Conservation (phyloP, 2,329 filamentous ascomycete species). For the Grosmannia clavigera region DNA sequence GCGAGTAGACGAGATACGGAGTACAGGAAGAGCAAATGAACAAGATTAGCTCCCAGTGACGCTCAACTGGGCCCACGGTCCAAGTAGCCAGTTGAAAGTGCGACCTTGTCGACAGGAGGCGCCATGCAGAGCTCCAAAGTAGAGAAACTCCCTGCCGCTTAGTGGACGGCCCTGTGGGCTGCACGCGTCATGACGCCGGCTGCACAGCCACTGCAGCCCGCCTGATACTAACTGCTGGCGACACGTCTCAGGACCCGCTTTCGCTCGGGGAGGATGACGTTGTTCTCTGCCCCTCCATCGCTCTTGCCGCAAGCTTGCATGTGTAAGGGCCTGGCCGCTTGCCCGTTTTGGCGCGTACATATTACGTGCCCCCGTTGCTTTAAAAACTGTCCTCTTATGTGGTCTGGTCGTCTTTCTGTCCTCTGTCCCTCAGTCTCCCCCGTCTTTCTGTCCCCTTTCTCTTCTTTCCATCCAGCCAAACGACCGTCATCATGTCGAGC, state of each 20-base stretch:
- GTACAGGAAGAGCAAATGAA: background rate
- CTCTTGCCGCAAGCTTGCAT: background rate
- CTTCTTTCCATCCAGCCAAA: background rate
- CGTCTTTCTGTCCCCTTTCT: background rate
- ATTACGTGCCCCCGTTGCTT: background rate
- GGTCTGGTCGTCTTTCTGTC: background rate
- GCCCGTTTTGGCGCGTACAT: background rate
- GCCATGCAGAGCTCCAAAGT: background rate
- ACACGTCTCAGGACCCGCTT: conserved; percentile 2
- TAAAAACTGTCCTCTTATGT: background rate
- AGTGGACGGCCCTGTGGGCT: too few relatives aligned
- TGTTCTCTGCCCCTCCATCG: conserved; percentile 4
- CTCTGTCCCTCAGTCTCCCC: background rate
- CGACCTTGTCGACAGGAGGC: background rate
- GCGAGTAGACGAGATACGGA: background rate
- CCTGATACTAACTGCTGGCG: background rate
- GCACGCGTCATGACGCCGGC: too few relatives aligned
- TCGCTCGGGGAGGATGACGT: conserved; percentile 5
- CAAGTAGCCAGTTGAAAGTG: background rate
- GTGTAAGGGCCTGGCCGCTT: background rate
- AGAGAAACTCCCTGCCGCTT: background rate
- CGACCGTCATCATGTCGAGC: conserved; percentile 9
- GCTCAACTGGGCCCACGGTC: background rate
- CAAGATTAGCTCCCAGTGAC: background rate
- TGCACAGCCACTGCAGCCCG: conserved; percentile 1